Evolutionary conservation across 2,329 filamentous ascomycete species (phyloP).

Genomic region (Pseudocercospora eumusae): DNA sequence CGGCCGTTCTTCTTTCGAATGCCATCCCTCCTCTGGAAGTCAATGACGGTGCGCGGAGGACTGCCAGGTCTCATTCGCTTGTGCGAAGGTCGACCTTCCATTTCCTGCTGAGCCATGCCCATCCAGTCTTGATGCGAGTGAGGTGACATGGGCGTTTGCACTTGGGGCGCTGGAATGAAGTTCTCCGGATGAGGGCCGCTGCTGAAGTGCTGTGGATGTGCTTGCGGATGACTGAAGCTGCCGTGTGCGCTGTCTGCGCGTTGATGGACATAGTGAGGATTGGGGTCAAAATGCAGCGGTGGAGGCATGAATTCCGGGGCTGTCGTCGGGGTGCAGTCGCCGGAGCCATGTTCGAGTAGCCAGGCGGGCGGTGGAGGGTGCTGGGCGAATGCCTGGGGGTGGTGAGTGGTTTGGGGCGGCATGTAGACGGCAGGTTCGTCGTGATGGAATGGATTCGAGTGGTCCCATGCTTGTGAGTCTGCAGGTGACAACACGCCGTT

Average conservation of each 20-base stretch:
- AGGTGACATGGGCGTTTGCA: constrained; percentile 60
- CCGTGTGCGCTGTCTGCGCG: constrained; percentile 39
- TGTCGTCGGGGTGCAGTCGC: constrained; percentile 71
- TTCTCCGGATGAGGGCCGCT: constrained; percentile 42
- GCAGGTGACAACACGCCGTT: constrained; percentile 38
- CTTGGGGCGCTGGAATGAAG: constrained; percentile 54
- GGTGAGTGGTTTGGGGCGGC: constrained; percentile 23
- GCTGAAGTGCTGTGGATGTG: constrained; percentile 45
- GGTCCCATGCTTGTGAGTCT: constrained; percentile 38
- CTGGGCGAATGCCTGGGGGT: constrained; percentile 66
- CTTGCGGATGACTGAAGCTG: constrained; percentile 43
- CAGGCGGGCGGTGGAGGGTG: constrained; percentile 55
- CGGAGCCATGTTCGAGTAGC: constrained; percentile 64
- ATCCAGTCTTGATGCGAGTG: constrained; percentile 63
- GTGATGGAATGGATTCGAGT: constrained; percentile 28
- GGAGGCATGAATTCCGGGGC: constrained; percentile 64
- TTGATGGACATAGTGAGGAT: constrained; percentile 28
- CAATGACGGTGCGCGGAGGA: constrained; percentile 52
- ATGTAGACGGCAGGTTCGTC: constrained; percentile 32
- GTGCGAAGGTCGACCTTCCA: constrained; percentile 50
- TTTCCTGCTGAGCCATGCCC: constrained; percentile 54
- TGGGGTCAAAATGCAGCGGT: constrained; percentile 40
- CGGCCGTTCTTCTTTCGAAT: constrained; percentile 99
- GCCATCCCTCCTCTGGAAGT: constrained; percentile 69
- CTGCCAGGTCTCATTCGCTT: constrained; percentile 67